Conservation (phyloP, 805 yeast genomes). For the Vanderwaltozyma verrucispora region DNA sequence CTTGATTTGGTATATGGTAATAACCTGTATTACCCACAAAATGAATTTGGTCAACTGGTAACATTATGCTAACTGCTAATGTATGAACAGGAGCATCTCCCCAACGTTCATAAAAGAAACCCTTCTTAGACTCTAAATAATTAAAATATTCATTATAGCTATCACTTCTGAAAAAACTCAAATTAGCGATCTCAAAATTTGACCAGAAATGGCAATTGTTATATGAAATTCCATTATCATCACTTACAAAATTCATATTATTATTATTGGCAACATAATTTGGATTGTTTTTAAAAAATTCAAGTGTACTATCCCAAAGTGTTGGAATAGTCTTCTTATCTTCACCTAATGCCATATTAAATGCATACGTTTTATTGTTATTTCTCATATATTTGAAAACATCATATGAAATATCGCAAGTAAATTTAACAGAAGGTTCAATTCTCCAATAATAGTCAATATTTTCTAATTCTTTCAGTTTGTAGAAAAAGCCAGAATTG, state of each 20-base stretch:
- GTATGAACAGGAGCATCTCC: slow-evolving; percentile 88
- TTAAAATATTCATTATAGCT: slow-evolving; percentile 61
- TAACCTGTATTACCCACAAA: slow-evolving; percentile 76
- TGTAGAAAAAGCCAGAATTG: slow-evolving; percentile 47
- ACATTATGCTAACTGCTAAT: slow-evolving; percentile 65
- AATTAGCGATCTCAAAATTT: slow-evolving; percentile 69
- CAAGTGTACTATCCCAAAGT: slow-evolving; percentile 50
- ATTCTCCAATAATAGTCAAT: slow-evolving; percentile 70
- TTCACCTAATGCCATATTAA: slow-evolving; percentile 56
- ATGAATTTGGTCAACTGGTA: slow-evolving; percentile 55
- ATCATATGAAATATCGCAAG: slow-evolving; percentile 55
- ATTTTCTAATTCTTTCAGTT: slow-evolving; percentile 43
- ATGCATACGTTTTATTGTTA: slow-evolving; percentile 50
- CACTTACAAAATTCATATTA: slow-evolving; percentile 51
- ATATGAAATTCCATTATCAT: slow-evolving; percentile 31
- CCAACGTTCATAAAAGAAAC: slow-evolving; percentile 82
- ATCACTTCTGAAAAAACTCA: slow-evolving; percentile 59
- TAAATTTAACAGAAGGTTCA: slow-evolving; percentile 54
- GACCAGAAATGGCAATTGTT: slow-evolving; percentile 84
- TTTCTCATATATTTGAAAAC: slow-evolving; percentile 49
- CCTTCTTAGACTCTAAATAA: slow-evolving; percentile 62
- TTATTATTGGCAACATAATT: slow-evolving; percentile 46
- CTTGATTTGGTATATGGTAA: slow-evolving; percentile 63
- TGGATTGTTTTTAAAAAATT: slow-evolving; percentile 48
- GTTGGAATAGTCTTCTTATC: slow-evolving; percentile 49